Percentiles rank a stretch among this genome's conserved stretches.
Conservation (phyloP, 768 basidiomycete species). For the Pleurotus pulmonarius region DNA sequence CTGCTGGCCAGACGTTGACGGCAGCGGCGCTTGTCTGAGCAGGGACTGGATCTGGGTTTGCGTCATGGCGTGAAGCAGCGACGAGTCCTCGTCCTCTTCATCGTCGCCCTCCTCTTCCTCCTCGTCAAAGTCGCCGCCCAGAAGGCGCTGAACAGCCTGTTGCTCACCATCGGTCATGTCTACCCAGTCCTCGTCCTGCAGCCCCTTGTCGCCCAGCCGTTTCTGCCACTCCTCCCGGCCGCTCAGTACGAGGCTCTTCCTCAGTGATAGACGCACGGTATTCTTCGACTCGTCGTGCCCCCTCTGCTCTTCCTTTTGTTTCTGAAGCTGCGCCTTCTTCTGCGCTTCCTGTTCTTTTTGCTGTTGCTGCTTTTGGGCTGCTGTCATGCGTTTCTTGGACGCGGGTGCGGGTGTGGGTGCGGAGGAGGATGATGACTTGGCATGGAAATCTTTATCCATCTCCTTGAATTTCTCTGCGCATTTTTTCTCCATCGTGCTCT, state of each 20-base stretch:
- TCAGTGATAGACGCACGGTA: constrained; percentile 21
- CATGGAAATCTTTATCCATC: constrained; percentile 17
- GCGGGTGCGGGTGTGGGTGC: constrained; percentile 17
- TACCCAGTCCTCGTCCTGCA: constrained; percentile 41
- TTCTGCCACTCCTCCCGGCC: constrained; percentile 40
- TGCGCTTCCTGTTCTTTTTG: neutral
- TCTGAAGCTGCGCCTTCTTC: neutral
- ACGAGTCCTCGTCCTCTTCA: neutral
- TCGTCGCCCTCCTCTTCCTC: constrained; percentile 23
- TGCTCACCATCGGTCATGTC: constrained; percentile 36
- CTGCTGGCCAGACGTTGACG: constrained; percentile 11
- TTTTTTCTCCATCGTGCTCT: constrained; percentile 19
- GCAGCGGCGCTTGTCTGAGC: constrained; percentile 2
- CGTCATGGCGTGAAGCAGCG: too few relatives aligned
- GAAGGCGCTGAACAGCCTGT: constrained; percentile 26
- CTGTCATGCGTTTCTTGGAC: constrained; percentile 12
- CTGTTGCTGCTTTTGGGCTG: constrained; percentile 6
- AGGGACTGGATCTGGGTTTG: neutral
- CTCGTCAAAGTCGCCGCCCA: constrained; percentile 35
- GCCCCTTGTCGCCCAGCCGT: constrained; percentile 25
- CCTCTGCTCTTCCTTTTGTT: constrained; percentile 2
- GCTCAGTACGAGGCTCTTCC: constrained; percentile 26
- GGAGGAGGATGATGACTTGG: neutral
- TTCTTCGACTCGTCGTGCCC: constrained; percentile 28
- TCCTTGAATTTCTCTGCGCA: constrained; percentile 20